Conservation (phyloP, 2,329 filamentous ascomycete species). For the Tolypocladium ophioglossoides region DNA sequence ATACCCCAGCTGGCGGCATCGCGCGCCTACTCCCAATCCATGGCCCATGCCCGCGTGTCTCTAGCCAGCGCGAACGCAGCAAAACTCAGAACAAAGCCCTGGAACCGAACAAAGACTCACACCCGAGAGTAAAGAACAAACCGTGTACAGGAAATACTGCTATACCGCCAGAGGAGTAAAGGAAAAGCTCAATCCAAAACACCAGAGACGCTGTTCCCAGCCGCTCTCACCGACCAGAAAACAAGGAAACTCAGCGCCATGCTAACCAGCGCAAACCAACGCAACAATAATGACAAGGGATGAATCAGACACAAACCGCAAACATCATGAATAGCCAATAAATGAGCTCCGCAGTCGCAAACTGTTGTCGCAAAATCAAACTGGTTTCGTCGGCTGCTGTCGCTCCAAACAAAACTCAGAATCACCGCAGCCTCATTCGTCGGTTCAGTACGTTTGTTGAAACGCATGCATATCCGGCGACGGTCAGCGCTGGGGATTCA, state of each 20-base stretch:
- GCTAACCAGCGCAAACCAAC: constrained; percentile 9
- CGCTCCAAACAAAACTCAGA: not conserved
- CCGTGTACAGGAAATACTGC: not conserved
- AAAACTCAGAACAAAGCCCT: not conserved
- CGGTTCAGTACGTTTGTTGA: not conserved
- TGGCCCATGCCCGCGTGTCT: not conserved
- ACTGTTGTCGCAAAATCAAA: not conserved
- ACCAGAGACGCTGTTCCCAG: constrained; percentile 14
- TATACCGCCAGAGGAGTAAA: not conserved
- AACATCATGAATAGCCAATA: not conserved
- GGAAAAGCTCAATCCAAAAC: constrained; percentile 3
- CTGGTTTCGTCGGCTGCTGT: not conserved
- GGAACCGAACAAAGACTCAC: too few species aligned
- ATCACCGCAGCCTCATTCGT: not conserved
- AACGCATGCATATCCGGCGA: not conserved
- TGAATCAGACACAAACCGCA: not conserved
- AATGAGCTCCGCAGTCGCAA: not conserved
- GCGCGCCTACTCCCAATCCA: not conserved
- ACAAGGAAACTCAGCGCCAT: constrained; percentile 15
- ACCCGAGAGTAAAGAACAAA: not conserved
- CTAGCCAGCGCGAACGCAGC: not conserved
- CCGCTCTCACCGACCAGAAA: constrained; percentile 28
- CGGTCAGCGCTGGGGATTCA: not conserved
- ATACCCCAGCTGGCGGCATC: not conserved
- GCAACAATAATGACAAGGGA: constrained; percentile 4